phyloP scores from a whole-genome alignment of 495 filamentous ascomycete species.

The Xanthoparmelia taractica region DNA sequence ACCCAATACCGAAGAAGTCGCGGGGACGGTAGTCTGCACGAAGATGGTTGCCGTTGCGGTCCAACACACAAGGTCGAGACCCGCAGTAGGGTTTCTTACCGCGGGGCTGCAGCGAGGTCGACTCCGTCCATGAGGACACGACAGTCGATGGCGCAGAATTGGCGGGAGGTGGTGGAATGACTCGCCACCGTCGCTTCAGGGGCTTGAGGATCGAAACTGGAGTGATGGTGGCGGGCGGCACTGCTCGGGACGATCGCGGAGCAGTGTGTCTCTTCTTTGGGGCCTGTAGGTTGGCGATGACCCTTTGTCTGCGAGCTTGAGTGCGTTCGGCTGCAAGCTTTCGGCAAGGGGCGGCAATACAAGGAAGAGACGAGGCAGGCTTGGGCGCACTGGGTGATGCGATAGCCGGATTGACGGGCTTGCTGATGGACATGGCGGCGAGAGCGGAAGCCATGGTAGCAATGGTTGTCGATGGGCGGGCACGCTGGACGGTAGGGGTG shows the following conservation, averaged over 20 bases:
- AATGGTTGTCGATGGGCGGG: constrained; percentile 5
- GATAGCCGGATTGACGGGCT: constrained; percentile 4
- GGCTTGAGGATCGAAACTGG: background rate
- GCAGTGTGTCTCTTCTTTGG: constrained; percentile 7
- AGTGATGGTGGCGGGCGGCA: background rate
- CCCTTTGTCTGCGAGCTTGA: constrained; percentile 10
- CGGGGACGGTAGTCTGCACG: background rate
- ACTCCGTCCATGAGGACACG: background rate
- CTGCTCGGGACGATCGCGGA: constrained; percentile 8
- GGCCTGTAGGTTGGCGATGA: constrained; percentile 1
- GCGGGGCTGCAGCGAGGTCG: background rate
- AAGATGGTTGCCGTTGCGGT: background rate
- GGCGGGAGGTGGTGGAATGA: background rate
- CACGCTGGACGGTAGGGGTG: background rate
- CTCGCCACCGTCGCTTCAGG: background rate
- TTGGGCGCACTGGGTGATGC: constrained; percentile 8
- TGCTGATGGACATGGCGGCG: constrained; percentile 4
- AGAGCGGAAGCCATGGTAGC: background rate
- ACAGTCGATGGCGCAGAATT: background rate
- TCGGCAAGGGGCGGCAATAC: background rate
- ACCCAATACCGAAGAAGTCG: background rate
- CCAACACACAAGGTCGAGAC: background rate
- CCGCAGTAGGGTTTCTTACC: background rate
- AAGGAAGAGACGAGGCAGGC: constrained; percentile 13
- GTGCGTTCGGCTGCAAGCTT: background rate